Base-by-base conservation (phyloP, 2,329 filamentous ascomycete species). In the Phyllachora maydis region DNA sequence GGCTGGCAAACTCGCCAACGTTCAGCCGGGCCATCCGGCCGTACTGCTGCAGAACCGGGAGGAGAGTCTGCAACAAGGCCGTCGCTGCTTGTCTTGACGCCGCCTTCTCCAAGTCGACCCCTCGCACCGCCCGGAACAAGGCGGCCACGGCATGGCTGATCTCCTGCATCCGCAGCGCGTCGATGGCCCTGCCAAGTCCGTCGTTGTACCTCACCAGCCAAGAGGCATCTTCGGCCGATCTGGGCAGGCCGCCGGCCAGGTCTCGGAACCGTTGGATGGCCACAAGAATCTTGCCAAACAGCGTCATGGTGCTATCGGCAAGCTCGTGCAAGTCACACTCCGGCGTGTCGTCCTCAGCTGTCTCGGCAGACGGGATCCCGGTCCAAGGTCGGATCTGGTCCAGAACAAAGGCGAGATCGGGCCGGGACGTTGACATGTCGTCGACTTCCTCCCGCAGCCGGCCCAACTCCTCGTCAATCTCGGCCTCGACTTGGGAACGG, bases 21-120 rank as follows among this genome's bases (percentile, higher is more conserved):
- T 67, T 49, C 18, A 65, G 56, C 19, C 59, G 48, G 34, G 67
- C 68, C 11, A 74, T 65, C 2, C 52, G 45, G 9, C 57, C 53
- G 39, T 85, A 95, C 34, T 88, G 73, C 23, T 67, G 54, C 4
- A 91, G 40, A 15, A 95, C 69, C 0, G 88, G 82, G 10, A 65
- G 41, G 2, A 74, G 46, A 4, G 67, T 56, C 6, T 61, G 52
- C 24, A 79, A 56, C 4, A 79, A 40, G 1, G 67, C 62, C 6
- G 55, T 49, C 18, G 59, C 56, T n/a, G 56, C 38, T 16, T 46
- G 38, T 12, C 65, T 47, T 14, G 45, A 35, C 4, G 43, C 31
- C 9, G 40, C 22, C 8, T 60, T 41, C 13, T 49, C 34, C 4
- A 61, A 42, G 9, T 45, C 32, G 14, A 54, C 24, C 6, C 35